Conservation (phyloP, 2,329 filamentous ascomycete genomes). For the Dactylellina parvicollis region DNA sequence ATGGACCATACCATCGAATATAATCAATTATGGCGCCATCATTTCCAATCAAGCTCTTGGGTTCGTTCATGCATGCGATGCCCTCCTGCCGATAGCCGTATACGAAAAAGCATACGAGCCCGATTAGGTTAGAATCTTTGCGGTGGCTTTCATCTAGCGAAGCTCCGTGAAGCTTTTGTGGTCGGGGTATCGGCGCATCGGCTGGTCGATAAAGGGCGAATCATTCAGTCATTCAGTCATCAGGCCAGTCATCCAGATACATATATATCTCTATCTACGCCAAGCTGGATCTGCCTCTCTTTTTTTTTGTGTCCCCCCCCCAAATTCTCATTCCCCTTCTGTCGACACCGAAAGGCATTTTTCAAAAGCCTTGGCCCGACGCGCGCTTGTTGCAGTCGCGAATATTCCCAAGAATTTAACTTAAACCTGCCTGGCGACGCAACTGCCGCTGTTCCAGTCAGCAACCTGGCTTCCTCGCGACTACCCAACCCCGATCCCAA, state of each 20-base stretch:
- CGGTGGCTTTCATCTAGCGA: conserved; percentile 1
- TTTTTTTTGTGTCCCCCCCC: not conserved
- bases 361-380: too few species aligned
- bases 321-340: too few species aligned
- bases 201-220: conserved; percentile 8
- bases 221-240: conserved; percentile 9
- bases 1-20: not conserved
- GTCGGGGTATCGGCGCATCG: conserved; percentile 41
- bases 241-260: not conserved
- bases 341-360: too few species aligned
- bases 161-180: conserved; percentile 31
- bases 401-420: too few species aligned
- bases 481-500: conserved; percentile 9
- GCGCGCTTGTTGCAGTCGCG: too few species aligned
- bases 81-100: conserved; percentile 40
- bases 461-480: conserved; percentile 43
- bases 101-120: conserved; percentile 33
- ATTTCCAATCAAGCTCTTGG: not conserved
- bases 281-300: not conserved
- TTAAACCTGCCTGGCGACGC: not conserved
- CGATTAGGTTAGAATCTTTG: not conserved
- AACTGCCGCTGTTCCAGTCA: not conserved
- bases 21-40: not conserved
- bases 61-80: not conserved
- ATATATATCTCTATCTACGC: too few species aligned